A percentile compares a stretch with the other conserved stretches of the same genome.
phyloP scores from a whole-genome alignment of 2,329 filamentous ascomycete species.

The Domatiomyces catenatus region DNA sequence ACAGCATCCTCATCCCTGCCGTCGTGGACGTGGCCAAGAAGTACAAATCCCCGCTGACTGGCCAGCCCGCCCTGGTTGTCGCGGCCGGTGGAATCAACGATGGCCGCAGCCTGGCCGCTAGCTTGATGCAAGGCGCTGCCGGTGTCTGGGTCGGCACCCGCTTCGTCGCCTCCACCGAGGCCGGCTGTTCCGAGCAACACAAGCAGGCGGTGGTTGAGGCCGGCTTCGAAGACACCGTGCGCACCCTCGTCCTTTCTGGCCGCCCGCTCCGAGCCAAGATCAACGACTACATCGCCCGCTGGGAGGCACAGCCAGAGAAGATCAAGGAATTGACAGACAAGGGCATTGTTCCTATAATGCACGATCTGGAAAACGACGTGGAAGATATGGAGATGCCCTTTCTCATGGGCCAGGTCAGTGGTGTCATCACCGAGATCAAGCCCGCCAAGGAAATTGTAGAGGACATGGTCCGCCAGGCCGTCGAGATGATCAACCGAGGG shows the following conservation, averaged over 20 bases:
- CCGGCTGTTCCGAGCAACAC: constrained; percentile 64
- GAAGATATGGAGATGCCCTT: constrained; percentile 74
- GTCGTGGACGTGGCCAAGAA: constrained; percentile 67
- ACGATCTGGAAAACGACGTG: constrained; percentile 61
- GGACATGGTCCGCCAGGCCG: constrained; percentile 72
- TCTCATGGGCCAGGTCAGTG: constrained; percentile 87
- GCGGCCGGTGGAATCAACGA: constrained; percentile 80
- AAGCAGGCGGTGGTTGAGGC: constrained; percentile 74
- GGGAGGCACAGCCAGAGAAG: constrained; percentile 62
- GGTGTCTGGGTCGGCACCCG: constrained; percentile 92
- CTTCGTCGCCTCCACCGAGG: constrained; percentile 73
- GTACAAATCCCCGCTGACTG: constrained; percentile 57
- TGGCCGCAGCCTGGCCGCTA: constrained; percentile 63
- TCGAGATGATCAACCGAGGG: constrained; percentile 20
- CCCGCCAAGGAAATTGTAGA: constrained; percentile 72
- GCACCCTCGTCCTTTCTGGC: constrained; percentile 70
- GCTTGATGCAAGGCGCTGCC: constrained; percentile 71
- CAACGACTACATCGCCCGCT: constrained; percentile 69
- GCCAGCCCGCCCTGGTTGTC: constrained; percentile 60
- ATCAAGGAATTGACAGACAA: constrained; percentile 59
- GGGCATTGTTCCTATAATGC: constrained; percentile 65
- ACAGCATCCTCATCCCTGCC: constrained; percentile 70
- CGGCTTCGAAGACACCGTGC: constrained; percentile 60
- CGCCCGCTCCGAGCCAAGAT: constrained; percentile 64
- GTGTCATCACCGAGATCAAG: constrained; percentile 58